Conservation (phyloP, 306 rosid species). For the Betula pendula region DNA sequence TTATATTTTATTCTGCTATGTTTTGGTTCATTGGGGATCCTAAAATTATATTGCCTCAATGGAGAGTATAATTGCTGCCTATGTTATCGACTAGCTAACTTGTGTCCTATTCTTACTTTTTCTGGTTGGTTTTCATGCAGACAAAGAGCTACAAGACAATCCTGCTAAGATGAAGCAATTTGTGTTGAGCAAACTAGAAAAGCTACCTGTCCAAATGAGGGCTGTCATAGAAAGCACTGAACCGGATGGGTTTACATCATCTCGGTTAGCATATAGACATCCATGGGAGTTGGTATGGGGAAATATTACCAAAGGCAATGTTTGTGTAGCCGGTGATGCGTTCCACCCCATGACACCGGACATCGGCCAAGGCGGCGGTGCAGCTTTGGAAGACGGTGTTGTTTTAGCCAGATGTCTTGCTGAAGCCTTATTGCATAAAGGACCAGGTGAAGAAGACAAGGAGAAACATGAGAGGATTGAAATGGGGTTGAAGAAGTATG, state of each 20-base stretch:
- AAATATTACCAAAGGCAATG: constrained; percentile 62
- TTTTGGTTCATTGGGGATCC: no score
- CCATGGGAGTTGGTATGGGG: constrained; percentile 72
- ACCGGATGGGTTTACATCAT: constrained; percentile 29
- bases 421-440: constrained; percentile 20
- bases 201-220: constrained; percentile 12
- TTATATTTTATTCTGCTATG: no score
- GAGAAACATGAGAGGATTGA: constrained; percentile 26
- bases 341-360: constrained; percentile 75
- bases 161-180: constrained; percentile 25
- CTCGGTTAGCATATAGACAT: constrained; percentile 48
- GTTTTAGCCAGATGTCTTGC: constrained; percentile 35
- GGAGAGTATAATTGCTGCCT: no score
- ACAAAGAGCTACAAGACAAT: constrained; percentile 16
- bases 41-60: no score
- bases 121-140: neutral
- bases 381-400: constrained; percentile 66
- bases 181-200: constrained; percentile 33
- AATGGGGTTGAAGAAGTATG: constrained; percentile 37
- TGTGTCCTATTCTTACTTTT: neutral
- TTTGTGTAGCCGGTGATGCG: constrained; percentile 70
- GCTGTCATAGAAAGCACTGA: constrained; percentile 25
- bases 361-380: constrained; percentile 64
- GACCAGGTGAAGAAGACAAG: neutral
- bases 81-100: no score